These are phyloP conservation scores for Angomonas deanei DNA, from an alignment of 208 protist species.

Conservation along the genomic window DNA sequence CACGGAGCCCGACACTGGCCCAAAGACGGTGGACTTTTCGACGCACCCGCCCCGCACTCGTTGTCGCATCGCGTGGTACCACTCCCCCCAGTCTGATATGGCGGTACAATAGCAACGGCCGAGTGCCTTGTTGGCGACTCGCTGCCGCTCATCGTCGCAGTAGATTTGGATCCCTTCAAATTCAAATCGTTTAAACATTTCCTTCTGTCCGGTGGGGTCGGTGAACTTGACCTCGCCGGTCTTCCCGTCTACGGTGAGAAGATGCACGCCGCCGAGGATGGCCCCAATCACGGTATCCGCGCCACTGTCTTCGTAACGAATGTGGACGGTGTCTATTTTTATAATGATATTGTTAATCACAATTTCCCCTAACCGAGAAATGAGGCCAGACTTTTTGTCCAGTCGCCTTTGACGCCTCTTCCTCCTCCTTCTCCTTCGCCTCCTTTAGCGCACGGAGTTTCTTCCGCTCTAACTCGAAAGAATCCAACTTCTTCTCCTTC, in stretches of 20 bases:
- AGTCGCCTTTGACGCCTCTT: constrained; percentile 2
- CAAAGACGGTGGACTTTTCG: constrained; percentile 63
- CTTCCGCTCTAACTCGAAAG: constrained; percentile 58
- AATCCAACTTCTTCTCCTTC: constrained; percentile 57
- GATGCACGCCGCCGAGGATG: constrained; percentile 63
- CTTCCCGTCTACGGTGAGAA: constrained; percentile 64
- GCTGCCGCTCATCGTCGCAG: constrained; percentile 63
- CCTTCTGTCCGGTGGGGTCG: constrained; percentile 47
- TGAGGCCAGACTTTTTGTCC: constrained; percentile 33
- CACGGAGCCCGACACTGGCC: constrained; percentile 61
- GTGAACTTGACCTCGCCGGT: constrained; percentile 72
- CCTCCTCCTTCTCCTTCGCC: constrained; percentile 10
- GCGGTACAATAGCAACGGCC: constrained; percentile 31
- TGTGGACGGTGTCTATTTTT: constrained; percentile 71
- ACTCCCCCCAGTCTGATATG: constrained; percentile 55
- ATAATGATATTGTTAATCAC: constrained; percentile 88
- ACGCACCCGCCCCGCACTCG: constrained; percentile 55
- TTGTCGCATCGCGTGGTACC: constrained; percentile 70
- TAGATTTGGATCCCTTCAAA: constrained; percentile 80
- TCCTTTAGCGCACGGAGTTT: constrained; percentile 4
- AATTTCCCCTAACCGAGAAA: constrained; percentile 71
- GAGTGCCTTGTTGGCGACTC: constrained; percentile 9
- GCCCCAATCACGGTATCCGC: constrained; percentile 59
- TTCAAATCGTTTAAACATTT: constrained; percentile 64
- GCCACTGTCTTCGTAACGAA: constrained; percentile 76